Base-by-base conservation (phyloP, 768 basidiomycete genomes). In the Russula abietina region DNA sequence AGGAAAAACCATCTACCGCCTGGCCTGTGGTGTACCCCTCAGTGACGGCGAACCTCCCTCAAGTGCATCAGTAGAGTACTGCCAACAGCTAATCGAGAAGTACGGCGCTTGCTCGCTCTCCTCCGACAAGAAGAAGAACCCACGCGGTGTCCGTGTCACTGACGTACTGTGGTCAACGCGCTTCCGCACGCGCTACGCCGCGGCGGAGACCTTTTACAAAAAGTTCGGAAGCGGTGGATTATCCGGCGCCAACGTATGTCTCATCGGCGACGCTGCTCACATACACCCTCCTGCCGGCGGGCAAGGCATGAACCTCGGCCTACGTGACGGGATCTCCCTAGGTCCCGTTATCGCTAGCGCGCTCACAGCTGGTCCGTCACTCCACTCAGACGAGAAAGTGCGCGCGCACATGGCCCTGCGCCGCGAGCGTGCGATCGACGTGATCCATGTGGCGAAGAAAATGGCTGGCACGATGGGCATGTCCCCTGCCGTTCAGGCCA, bases 261-360 rank as follows among this genome's bases (percentile, higher is more conserved):
- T 81, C 41, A 46, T 78, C 8, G 79, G 79, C 5, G 79, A 81
- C 65, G 80, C 82, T 4, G 82, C 82, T 36, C 80, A 76, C 64
- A 77, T 83, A 51, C 83, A 82, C 60, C 79, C 82, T 0, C 83
- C 82, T 26, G 73, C 77, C 7, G 83, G 82, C 1, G 83, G 83
- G 1, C 81, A 82, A 58, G 83, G 82, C 12, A 80, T 84, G 81
- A 82, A 83, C 64, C 75, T 83, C n/a, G 80, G 82, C 6, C 71
- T 84, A n/a, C 76, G 81, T 17, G 83, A 84, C 62, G 81, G 78
- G 8, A 69, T 82, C 24, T 72, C 73, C 53, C 75, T 83, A 4
- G 81, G 77, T 6, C 74, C 76, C n/a, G 75, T 68, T 8, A 69
- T 83, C 45, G 69, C 71, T 19, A 70, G 73, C 5, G 53, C 58